Conservation (phyloP, 2,329 filamentous ascomycete species). For the Fusarium mexicanum region DNA sequence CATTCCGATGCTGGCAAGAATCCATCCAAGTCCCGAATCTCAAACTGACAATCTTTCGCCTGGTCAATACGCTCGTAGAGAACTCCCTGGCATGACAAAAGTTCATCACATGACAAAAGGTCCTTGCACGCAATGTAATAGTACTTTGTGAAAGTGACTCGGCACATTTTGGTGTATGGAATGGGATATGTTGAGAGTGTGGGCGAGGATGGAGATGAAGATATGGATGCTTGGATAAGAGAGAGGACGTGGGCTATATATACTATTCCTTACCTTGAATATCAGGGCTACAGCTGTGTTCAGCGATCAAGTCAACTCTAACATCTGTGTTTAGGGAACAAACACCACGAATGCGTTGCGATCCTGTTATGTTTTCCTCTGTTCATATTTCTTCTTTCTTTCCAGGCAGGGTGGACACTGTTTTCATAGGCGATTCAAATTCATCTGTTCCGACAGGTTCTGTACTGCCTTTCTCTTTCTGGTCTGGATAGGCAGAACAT, state of each 20-base stretch:
- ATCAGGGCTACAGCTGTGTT: accelerated
- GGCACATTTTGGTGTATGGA: neutral
- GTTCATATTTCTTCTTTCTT: neutral
- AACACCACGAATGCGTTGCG: too few relatives aligned
- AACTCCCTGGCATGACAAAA: neutral
- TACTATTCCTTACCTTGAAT: neutral
- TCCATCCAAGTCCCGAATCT: neutral
- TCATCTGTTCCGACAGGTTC: neutral
- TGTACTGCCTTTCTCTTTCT: neutral
- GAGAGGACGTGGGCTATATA: neutral
- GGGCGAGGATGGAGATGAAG: too few relatives aligned
- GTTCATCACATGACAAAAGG: neutral
- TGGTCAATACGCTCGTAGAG: neutral
- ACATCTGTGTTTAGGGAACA: neutral
- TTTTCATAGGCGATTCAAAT: accelerated
- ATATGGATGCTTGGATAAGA: accelerated
- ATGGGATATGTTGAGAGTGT: too few relatives aligned
- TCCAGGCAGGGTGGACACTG: neutral
- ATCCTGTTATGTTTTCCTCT: neutral
- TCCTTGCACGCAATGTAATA: neutral
- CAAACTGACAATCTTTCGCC: neutral
- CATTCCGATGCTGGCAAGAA: neutral
- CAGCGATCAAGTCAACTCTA: neutral
- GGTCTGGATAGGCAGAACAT: too few relatives aligned
- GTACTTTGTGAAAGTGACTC: neutral